These are phyloP conservation scores for Candida sp. DNA, from an alignment of 1,139 yeast species.

Conservation along the genomic window DNA sequence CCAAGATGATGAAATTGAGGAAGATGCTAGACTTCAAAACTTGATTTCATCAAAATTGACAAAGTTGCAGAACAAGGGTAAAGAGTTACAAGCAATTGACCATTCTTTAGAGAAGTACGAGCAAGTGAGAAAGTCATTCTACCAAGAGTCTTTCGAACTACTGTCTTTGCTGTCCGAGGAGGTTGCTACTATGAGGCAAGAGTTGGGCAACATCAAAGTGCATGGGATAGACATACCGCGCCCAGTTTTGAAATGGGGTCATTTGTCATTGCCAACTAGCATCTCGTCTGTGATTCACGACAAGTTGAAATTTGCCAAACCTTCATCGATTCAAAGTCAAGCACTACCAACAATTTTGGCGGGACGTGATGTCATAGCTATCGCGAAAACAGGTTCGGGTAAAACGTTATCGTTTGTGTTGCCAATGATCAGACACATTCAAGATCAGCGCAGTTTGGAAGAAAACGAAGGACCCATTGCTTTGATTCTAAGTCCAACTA, in stretches of 20 bases:
- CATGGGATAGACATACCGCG: conserved; percentile 59
- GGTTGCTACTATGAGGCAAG: conserved; percentile 54
- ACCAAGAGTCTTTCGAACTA: conserved; percentile 65
- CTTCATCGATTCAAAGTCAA: conserved; percentile 92
- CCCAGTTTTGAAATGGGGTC: conserved; percentile 82
- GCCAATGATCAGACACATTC: conserved; percentile 84
- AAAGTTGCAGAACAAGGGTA: conserved; percentile 39
- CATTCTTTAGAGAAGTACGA: conserved; percentile 52
- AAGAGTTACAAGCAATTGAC: conserved; percentile 39
- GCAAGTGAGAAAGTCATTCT: conserved; percentile 66
- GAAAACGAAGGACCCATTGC: conserved; percentile 78
- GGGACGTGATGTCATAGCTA: conserved; percentile 90
- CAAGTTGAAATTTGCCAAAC: conserved; percentile 57
- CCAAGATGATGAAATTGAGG: conserved; percentile 21
- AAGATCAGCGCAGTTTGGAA: conserved; percentile 64
- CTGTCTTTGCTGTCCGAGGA: conserved; percentile 51
- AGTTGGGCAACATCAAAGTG: conserved; percentile 66
- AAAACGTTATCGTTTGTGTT: conserved; percentile 88
- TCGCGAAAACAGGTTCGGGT: conserved; percentile 98
- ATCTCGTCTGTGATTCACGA: conserved; percentile 56
- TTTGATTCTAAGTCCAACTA: conserved; percentile 84
- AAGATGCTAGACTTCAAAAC: conserved; percentile 26
- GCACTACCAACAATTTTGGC: conserved; percentile 91
- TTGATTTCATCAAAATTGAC: conserved; percentile 29
- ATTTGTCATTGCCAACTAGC: conserved; percentile 72